Evolutionary conservation across 2,329 filamentous ascomycete genomes (phyloP).

Genomic region (Chaetomium sp.): DNA sequence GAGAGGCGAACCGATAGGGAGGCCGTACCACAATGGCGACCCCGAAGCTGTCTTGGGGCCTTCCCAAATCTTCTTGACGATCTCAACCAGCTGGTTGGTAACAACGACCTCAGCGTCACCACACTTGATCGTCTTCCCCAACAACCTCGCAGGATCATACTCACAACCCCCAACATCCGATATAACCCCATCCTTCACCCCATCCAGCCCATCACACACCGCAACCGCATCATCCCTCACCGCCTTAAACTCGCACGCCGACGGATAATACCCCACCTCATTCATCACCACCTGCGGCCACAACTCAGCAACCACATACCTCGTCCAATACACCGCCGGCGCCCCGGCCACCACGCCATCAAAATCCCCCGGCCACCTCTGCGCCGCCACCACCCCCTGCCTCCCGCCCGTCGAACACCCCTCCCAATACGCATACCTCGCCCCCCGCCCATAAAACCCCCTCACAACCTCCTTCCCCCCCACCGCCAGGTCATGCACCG

Average conservation of each 20-base stretch:
- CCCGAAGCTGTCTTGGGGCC: not conserved
- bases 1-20: not conserved
- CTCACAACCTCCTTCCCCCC: not conserved
- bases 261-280: constrained; percentile 14
- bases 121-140: not conserved
- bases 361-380: constrained; percentile 57
- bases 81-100: not conserved
- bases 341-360: constrained; percentile 57
- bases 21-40: not conserved
- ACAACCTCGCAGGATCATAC: not conserved
- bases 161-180: not conserved
- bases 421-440: constrained; percentile 52
- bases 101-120: not conserved
- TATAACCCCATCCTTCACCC: constrained; percentile 3
- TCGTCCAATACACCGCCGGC: constrained; percentile 44
- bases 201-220: constrained; percentile 6
- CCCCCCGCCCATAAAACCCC: constrained; percentile 22
- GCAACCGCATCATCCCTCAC: constrained; percentile 2
- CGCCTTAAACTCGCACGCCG: constrained; percentile 11
- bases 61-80: constrained; percentile 12
- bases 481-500: constrained; percentile 7
- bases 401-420: constrained; percentile 63
- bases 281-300: constrained; percentile 23
- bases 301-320: constrained; percentile 46
- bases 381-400: constrained; percentile 57